A percentile compares a stretch with the other conserved stretches of the same genome.
Conservation (phyloP, 345 rosid genomes). For the Adansonia digitata region DNA sequence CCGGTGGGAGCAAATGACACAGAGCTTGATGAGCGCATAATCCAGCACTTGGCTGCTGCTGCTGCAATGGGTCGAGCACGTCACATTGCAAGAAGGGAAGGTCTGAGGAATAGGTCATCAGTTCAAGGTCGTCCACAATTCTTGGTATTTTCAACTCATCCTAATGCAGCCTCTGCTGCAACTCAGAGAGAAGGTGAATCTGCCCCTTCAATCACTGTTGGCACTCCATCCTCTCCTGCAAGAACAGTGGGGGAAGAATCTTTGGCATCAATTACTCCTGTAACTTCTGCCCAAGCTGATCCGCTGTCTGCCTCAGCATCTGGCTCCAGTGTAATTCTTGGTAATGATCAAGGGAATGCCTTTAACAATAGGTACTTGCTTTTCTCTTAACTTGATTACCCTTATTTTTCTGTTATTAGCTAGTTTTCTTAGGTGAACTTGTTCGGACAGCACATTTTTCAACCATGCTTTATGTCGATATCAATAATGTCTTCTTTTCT, state of each 20-base stretch:
- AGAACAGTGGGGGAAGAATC: background rate
- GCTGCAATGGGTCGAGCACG: slow-evolving; percentile 93
- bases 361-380: background rate
- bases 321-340: background rate
- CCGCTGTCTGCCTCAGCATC: background rate
- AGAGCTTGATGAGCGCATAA: slow-evolving; percentile 91
- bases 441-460: background rate
- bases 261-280: background rate
- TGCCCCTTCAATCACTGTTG: slow-evolving; percentile 28
- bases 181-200: slow-evolving; percentile 44
- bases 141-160: slow-evolving; percentile 65
- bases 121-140: slow-evolving; percentile 71
- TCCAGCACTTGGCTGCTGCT: slow-evolving; percentile 77
- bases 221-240: slow-evolving; percentile 9
- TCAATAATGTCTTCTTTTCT: background rate
- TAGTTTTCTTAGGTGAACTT: background rate
- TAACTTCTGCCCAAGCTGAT: background rate
- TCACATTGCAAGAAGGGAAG: slow-evolving; percentile 74
- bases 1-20: slow-evolving; percentile 60
- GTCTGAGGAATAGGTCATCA: slow-evolving; percentile 70
- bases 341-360: background rate
- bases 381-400: background rate
- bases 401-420: background rate
- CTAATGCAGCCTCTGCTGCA: slow-evolving; percentile 32
- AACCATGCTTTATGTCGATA: background rate